A percentile compares a stretch with the other conserved stretches of the same genome.
phyloP scores from a whole-genome alignment of 2,329 filamentous ascomycete species.

The Venturia effusa region DNA sequence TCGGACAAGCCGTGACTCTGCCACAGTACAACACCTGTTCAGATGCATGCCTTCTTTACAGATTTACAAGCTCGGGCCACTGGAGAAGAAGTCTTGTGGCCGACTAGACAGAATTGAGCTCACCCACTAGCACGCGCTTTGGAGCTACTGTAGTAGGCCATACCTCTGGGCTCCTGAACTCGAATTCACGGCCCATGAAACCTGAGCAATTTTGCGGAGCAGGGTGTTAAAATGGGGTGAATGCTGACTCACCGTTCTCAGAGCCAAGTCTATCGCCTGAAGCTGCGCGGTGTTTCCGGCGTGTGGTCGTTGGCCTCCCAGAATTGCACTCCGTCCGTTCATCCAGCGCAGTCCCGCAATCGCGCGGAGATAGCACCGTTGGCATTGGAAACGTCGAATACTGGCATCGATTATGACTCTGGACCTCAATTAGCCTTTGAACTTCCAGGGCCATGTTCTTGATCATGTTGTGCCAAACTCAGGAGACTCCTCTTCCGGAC shows the following conservation, averaged over 20 bases:
- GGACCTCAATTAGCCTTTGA: not conserved
- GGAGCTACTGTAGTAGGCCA: not conserved
- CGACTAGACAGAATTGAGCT: not conserved
- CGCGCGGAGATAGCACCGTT: conserved; percentile 49
- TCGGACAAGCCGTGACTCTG: not conserved
- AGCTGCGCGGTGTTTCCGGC: conserved; percentile 37
- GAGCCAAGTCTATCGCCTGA: conserved; percentile 35
- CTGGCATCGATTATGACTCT: conserved; percentile 49
- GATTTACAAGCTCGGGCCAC: not conserved
- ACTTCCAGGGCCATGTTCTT: not conserved
- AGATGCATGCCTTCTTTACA: not conserved
- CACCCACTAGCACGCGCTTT: not conserved
- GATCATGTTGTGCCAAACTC: not conserved
- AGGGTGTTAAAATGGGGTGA: not conserved
- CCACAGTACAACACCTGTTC: not conserved
- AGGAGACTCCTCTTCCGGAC: not conserved
- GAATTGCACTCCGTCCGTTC: conserved; percentile 38
- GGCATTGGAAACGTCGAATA: conserved; percentile 49
- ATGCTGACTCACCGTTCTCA: conserved; percentile 35
- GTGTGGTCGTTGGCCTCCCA: conserved; percentile 40
- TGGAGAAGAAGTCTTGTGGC: not conserved
- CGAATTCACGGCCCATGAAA: not conserved
- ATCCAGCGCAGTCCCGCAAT: conserved; percentile 49
- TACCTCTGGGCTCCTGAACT: not conserved
- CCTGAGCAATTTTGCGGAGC: not conserved